phyloP scores from a whole-genome alignment of 1,139 yeast genomes.

The Suhomyces kunorum region DNA sequence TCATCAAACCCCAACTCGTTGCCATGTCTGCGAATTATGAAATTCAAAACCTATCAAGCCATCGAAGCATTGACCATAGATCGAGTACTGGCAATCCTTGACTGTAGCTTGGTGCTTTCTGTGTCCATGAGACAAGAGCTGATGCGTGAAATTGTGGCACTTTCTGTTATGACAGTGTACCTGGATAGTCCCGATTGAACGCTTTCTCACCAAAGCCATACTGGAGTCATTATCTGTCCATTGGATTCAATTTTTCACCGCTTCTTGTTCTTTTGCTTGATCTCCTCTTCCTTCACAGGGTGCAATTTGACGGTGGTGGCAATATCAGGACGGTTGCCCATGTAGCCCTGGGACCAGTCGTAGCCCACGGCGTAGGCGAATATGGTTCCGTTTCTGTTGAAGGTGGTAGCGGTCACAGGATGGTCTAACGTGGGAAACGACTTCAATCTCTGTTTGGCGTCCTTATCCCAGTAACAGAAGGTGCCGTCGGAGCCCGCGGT shows the following conservation, averaged over 20 bases:
- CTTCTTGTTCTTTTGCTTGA: conserved; percentile 67
- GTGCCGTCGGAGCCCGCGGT: conserved; percentile 97
- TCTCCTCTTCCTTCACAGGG: conserved; percentile 82
- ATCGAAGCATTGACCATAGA: too few species aligned
- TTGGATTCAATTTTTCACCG: not conserved
- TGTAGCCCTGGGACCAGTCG: conserved; percentile 93
- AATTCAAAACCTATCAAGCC: too few species aligned
- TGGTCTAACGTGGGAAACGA: conserved; percentile 74
- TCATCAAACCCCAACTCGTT: too few species aligned
- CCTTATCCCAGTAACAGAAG: conserved; percentile 96
- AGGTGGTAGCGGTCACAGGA: conserved; percentile 75
- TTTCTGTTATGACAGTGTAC: not conserved
- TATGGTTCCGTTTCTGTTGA: conserved; percentile 79
- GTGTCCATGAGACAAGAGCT: too few species aligned
- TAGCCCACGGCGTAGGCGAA: conserved; percentile 92
- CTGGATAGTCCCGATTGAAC: not conserved
- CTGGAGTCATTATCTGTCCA: not conserved
- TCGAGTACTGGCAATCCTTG: too few species aligned
- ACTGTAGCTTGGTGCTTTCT: too few species aligned
- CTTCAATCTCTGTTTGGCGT: conserved; percentile 82
- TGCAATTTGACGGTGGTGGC: conserved; percentile 81
- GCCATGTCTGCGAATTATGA: too few species aligned
- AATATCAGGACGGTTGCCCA: conserved; percentile 71
- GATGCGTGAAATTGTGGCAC: too few species aligned
- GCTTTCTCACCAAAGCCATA: too few species aligned